Percentiles rank a stretch among this genome's conserved stretches.
Conservation (phyloP, 2,329 filamentous ascomycete genomes). For the Colletotrichum echinochloae region DNA sequence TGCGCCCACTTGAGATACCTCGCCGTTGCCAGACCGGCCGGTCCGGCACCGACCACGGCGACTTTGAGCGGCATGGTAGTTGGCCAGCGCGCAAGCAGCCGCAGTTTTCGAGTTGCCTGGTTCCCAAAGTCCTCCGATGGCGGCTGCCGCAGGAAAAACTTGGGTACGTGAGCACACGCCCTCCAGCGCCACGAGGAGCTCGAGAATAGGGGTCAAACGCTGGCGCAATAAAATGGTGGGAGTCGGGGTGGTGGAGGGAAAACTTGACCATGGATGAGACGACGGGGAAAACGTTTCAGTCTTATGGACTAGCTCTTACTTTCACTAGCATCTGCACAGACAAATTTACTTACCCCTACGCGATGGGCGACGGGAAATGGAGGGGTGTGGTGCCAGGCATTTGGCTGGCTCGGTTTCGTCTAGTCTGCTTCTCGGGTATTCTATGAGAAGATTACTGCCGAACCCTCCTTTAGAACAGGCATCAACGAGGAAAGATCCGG, state of each 20-base stretch:
- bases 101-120: neutral
- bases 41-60: constrained; percentile 58
- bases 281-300: constrained; percentile 28
- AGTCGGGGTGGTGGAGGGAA: neutral
- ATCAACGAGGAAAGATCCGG: constrained; percentile 20
- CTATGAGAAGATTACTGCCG: neutral
- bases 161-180: neutral
- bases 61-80: constrained; percentile 44
- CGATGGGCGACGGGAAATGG: constrained; percentile 6
- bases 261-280: constrained; percentile 13
- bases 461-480: neutral
- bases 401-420: constrained; percentile 9
- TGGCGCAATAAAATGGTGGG: neutral
- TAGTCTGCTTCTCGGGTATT: neutral
- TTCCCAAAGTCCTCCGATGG: constrained; percentile 30
- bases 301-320: constrained; percentile 28
- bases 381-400: constrained; percentile 5
- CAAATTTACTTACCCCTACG: neutral
- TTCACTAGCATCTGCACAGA: constrained; percentile 29
- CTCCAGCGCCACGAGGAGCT: constrained; percentile 23
- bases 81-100: neutral
- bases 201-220: neutral
- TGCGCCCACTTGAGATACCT: constrained; percentile 57
- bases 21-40: constrained; percentile 57
- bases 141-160: constrained; percentile 7